phyloP scores from a whole-genome alignment of 2,329 filamentous ascomycete genomes.

The Ceratocystis harringtonii region DNA sequence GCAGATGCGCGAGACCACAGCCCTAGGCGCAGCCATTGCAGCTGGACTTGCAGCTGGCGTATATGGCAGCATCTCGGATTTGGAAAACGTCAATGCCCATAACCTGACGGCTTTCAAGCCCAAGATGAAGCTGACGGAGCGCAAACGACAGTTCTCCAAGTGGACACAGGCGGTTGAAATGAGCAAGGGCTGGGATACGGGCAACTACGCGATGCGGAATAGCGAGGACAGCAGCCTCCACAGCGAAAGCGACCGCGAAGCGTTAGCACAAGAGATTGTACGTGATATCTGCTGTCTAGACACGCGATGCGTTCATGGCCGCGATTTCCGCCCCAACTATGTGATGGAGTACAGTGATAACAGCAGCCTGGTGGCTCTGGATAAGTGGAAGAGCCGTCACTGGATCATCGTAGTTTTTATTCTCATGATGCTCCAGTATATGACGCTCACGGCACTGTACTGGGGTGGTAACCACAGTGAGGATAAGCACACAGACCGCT shows the following conservation, averaged over 20 bases:
- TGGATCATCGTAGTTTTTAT: slow-evolving; percentile 2
- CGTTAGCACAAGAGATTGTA: not conserved
- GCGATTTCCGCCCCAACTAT: not conserved
- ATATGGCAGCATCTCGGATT: slow-evolving; percentile 60
- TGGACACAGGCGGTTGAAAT: slow-evolving; percentile 46
- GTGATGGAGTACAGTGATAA: not conserved
- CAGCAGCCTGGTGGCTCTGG: not conserved
- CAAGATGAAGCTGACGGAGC: slow-evolving; percentile 34
- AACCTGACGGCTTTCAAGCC: slow-evolving; percentile 58
- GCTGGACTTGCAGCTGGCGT: slow-evolving; percentile 71
- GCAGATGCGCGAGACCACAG: slow-evolving; percentile 79
- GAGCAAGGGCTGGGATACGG: slow-evolving; percentile 36
- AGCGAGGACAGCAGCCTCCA: slow-evolving; percentile 1
- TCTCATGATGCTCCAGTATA: slow-evolving; percentile 7
- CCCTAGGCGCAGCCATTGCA: slow-evolving; percentile 75
- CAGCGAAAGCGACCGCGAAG: not conserved
- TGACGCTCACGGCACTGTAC: slow-evolving; percentile 6
- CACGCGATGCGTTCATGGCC: slow-evolving; percentile 3
- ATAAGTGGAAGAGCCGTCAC: slow-evolving; percentile 7
- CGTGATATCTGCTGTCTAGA: slow-evolving; percentile 9
- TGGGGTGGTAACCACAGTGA: not conserved
- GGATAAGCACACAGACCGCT: not conserved
- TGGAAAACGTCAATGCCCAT: slow-evolving; percentile 56
- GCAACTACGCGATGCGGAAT: not conserved
- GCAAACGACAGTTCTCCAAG: slow-evolving; percentile 31